A percentile compares a stretch with the other conserved stretches of the same genome.
Evolutionary conservation across 441 rosid genomes (phyloP).

Genomic region (California macrophylla): DNA sequence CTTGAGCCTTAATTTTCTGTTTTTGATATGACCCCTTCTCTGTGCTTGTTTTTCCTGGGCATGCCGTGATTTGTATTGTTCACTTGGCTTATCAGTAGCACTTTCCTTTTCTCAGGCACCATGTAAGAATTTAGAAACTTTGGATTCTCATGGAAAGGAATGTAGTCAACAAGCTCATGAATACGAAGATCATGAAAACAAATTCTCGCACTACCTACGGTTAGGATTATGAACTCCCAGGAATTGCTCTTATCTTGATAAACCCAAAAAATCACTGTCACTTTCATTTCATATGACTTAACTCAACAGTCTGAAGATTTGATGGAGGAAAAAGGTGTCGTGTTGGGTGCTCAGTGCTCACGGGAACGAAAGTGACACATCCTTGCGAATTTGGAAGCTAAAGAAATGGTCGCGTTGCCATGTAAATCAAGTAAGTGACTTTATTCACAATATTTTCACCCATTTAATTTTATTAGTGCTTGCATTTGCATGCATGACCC

Average conservation of each 20-base stretch:
- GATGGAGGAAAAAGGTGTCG: neutral
- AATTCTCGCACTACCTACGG: neutral
- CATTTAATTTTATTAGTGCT: neutral
- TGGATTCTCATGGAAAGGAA: neutral
- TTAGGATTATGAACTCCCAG: neutral
- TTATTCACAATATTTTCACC: neutral
- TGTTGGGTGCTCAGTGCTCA: neutral
- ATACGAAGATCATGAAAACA: neutral
- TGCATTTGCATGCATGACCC: neutral
- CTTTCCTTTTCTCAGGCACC: neutral
- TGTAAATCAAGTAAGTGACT: neutral
- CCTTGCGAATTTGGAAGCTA: neutral
- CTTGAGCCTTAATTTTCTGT: neutral
- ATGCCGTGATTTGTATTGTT: neutral
- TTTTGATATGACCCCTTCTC: neutral
- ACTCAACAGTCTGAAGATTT: neutral
- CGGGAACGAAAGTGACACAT: neutral
- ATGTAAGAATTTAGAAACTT: neutral
- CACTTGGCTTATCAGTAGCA: neutral
- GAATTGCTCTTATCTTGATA: slow-evolving; percentile 1
- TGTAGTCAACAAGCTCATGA: neutral
- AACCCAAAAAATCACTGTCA: neutral
- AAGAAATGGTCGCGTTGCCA: neutral
- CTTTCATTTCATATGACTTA: neutral
- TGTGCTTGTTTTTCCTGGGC: neutral